These are phyloP conservation scores for Colletotrichum sp. DNA, from an alignment of 2,329 filamentous ascomycete species.

Conservation along the genomic window DNA sequence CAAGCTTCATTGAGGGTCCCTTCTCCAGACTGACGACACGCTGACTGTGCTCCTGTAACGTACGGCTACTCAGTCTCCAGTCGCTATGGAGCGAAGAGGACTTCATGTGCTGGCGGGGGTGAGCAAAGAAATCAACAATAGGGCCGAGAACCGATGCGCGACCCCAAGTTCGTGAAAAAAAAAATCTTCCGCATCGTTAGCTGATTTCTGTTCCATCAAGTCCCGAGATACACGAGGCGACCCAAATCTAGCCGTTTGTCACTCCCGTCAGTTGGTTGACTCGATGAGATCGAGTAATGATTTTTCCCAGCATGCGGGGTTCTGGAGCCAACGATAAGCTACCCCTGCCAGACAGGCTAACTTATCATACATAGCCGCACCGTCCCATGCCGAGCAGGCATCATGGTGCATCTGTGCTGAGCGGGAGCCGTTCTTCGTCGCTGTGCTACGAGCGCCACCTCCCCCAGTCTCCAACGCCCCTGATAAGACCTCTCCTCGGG, in stretches of 20 bases:
- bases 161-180: not conserved
- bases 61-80: not conserved
- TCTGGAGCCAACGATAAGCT: slow-evolving; percentile 15
- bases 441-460: not conserved
- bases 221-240: not conserved
- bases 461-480: not conserved
- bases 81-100: not conserved
- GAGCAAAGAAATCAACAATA: not conserved
- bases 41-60: not conserved
- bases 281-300: slow-evolving; percentile 30
- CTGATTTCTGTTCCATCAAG: not conserved
- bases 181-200: not conserved
- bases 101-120: not conserved
- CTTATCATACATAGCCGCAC: slow-evolving; percentile 9
- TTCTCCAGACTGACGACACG: not conserved
- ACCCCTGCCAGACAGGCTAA: slow-evolving; percentile 15
- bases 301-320: slow-evolving; percentile 26
- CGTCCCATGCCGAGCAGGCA: slow-evolving; percentile 8
- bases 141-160: not conserved
- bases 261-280: slow-evolving; percentile 20
- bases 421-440: slow-evolving; percentile 6
- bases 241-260: not conserved
- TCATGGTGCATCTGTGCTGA: not conserved
- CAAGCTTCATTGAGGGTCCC: not conserved
- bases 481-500: slow-evolving; percentile 10